phyloP scores from a whole-genome alignment of 768 basidiomycete species.

The Tephrocybe sp. region DNA sequence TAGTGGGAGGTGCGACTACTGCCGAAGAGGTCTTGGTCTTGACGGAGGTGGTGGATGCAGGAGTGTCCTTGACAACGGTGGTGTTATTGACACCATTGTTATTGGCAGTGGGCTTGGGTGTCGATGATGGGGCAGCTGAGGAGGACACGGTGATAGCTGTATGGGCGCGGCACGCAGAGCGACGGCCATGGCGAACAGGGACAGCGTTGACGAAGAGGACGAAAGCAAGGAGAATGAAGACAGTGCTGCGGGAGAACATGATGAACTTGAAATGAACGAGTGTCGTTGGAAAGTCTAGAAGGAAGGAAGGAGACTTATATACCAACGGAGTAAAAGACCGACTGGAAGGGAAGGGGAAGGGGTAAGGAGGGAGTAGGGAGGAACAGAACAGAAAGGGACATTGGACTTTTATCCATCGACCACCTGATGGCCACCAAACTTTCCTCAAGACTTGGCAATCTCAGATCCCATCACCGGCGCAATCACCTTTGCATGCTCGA shows the following conservation, averaged over 20 bases:
- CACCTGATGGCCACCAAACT: neutral
- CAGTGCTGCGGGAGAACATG: conserved; percentile 21
- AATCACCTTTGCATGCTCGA: neutral
- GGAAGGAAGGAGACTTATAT: conserved; percentile 14
- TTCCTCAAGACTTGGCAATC: neutral
- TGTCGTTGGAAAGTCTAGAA: conserved; percentile 14
- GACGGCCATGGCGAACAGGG: conserved; percentile 17
- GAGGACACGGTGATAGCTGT: conserved; percentile 1
- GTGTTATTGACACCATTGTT: neutral
- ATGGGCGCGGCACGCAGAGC: conserved; percentile 12
- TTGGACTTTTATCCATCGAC: conserved; percentile 2
- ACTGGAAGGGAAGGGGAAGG: conserved; percentile 8
- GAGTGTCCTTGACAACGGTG: conserved; percentile 1
- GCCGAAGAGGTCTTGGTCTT: conserved; percentile 11
- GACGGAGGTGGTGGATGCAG: conserved; percentile 8
- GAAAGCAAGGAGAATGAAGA: conserved; percentile 21
- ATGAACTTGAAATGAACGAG: conserved; percentile 15
- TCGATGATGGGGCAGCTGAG: neutral
- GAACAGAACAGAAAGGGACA: neutral
- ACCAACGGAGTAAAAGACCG: conserved; percentile 19
- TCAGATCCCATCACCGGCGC: too few relatives aligned
- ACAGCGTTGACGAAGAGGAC: conserved; percentile 22
- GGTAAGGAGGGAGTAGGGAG: neutral
- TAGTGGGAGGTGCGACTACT: conserved; percentile 7
- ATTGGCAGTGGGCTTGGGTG: neutral